Conservation (phyloP, 306 rosid species). For the Vigna trinervia region DNA sequence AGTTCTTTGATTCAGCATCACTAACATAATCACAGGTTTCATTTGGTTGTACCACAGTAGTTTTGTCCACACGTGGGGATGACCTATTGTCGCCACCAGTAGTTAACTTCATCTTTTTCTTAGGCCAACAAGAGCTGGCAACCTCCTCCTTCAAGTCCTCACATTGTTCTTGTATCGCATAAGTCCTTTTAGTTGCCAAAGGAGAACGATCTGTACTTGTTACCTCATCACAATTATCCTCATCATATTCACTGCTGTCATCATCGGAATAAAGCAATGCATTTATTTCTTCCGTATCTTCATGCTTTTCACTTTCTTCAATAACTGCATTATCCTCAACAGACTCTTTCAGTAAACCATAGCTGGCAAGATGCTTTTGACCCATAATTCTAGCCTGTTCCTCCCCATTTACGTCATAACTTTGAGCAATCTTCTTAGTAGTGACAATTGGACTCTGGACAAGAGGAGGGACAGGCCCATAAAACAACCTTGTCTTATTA, state of each 20-base stretch:
- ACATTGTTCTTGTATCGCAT: conserved; percentile 44
- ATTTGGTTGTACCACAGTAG: conserved; percentile 45
- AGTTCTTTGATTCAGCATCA: conserved; percentile 61
- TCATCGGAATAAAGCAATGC: conserved; percentile 78
- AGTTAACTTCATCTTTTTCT: conserved; percentile 63
- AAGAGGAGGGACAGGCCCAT: conserved; percentile 50
- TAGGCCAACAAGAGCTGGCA: conserved; percentile 53
- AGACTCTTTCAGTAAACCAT: conserved; percentile 42
- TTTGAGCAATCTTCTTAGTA: conserved; percentile 22
- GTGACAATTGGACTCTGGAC: conserved; percentile 48
- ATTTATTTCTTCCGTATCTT: conserved; percentile 78
- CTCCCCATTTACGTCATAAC: conserved; percentile 37
- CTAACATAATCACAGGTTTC: conserved; percentile 45
- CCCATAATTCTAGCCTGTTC: conserved; percentile 37
- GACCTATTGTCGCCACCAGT: conserved; percentile 51
- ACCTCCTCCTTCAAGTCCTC: conserved; percentile 51
- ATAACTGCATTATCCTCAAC: conserved; percentile 43
- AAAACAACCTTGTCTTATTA: conserved; percentile 62
- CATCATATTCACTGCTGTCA: conserved; percentile 3
- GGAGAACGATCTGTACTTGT: conserved; percentile 72
- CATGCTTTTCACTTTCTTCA: conserved; percentile 74
- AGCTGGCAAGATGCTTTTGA: conserved; percentile 39
- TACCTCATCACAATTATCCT: conserved; percentile 61
- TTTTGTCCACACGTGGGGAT: conserved; percentile 45
- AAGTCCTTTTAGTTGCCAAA: conserved; percentile 34